Conservation (phyloP, 2,329 filamentous ascomycete species). For the Hypocrella siamensis region DNA sequence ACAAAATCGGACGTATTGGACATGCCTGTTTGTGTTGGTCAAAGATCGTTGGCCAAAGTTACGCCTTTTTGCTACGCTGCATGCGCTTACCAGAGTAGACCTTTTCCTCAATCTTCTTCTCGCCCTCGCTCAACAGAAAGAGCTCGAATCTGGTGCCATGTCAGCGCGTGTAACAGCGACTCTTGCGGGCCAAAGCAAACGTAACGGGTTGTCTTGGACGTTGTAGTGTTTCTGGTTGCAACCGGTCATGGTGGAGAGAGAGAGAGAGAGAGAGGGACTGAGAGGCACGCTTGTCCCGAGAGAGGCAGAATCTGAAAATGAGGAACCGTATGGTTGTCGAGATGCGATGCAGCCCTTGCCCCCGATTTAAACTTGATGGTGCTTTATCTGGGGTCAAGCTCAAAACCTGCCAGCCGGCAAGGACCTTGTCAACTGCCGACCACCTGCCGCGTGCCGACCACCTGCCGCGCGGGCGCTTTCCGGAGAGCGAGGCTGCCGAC, state of each 20-base stretch:
- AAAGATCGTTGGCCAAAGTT: no score
- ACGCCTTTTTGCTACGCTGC: not conserved
- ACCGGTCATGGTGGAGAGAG: slow-evolving; percentile 13
- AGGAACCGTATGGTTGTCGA: no score
- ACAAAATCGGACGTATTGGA: slow-evolving; percentile 92
- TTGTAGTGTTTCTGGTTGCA: slow-evolving; percentile 25
- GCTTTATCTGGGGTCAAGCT: no score
- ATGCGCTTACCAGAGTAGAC: slow-evolving; percentile 66
- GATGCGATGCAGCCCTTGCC: no score
- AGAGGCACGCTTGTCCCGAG: not conserved
- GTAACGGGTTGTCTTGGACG: slow-evolving; percentile 18
- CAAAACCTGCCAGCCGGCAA: no score
- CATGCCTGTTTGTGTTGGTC: no score
- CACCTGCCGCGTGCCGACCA: no score
- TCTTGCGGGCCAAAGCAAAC: slow-evolving; percentile 7
- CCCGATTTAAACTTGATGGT: no score
- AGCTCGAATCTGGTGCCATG: slow-evolving; percentile 61
- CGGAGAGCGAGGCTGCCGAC: no score
- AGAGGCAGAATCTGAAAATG: not conserved
- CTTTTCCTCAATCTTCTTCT: slow-evolving; percentile 87
- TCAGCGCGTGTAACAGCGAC: slow-evolving; percentile 8
- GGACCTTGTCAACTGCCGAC: no score
- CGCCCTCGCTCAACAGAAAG: slow-evolving; percentile 71
- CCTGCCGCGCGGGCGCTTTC: no score
- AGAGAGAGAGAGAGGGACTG: not conserved